Conservation (phyloP, 2,329 filamentous ascomycete species). For the Microthyrium microscopicum region DNA sequence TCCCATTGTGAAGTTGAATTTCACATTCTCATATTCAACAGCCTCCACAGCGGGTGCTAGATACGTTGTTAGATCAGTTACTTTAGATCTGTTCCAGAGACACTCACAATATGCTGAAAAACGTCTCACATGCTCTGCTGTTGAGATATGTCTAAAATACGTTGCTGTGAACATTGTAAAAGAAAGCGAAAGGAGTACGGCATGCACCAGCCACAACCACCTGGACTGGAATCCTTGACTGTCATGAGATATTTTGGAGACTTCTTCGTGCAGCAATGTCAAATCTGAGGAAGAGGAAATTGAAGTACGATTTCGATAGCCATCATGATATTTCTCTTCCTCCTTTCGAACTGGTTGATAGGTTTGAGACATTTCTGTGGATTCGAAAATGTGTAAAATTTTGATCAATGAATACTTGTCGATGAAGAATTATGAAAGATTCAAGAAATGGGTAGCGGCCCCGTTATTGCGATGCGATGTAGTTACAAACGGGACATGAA, state of each 20-base stretch:
- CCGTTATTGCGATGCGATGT: not conserved
- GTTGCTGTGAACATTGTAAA: conserved; percentile 4
- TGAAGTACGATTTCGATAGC: not conserved
- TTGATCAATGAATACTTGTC: not conserved
- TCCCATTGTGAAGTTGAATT: conserved; percentile 5
- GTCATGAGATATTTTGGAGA: not conserved
- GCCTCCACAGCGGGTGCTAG: conserved; percentile 2
- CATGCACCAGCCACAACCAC: conserved; percentile 5
- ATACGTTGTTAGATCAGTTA: not conserved
- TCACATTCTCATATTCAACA: conserved; percentile 5
- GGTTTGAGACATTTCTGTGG: not conserved
- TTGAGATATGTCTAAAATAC: conserved; percentile 3
- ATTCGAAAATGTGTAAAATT: not conserved
- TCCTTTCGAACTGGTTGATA: not conserved
- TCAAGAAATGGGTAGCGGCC: not conserved
- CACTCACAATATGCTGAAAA: conserved; percentile 5
- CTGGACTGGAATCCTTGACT: not conserved
- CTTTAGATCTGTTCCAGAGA: not conserved
- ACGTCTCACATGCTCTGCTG: conserved; percentile 4
- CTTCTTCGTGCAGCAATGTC: not conserved
- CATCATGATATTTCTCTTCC: not conserved
- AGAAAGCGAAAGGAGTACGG: conserved; percentile 5
- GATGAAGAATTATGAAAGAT: not conserved
- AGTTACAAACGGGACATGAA: not conserved
- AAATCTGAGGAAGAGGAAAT: not conserved